A percentile compares a stretch with the other conserved stretches of the same genome.
These are phyloP conservation scores for Noccaea bulbosa DNA, from an alignment of 345 rosid genomes.

Conservation along the genomic window DNA sequence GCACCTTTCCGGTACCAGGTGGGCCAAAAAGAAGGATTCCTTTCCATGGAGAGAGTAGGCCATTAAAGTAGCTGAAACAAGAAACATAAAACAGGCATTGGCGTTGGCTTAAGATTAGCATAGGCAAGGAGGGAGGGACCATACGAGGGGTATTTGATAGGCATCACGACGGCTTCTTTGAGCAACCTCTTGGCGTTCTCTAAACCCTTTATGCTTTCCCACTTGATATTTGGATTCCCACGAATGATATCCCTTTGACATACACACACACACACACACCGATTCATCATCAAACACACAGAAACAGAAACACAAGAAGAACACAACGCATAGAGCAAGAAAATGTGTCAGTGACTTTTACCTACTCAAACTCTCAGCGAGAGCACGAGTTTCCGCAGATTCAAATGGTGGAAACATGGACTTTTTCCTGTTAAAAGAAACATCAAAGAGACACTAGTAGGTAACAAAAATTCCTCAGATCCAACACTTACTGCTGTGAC, in stretches of 20 bases:
- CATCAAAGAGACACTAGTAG: constrained; percentile 10
- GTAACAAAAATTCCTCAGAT: constrained; percentile 11
- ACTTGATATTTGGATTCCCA: constrained; percentile 89
- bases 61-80: constrained; percentile 80
- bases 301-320: constrained; percentile 14
- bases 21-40: constrained; percentile 99
- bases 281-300: neutral
- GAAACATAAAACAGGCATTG: neutral
- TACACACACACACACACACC: constrained; percentile 35
- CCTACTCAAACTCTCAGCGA: constrained; percentile 94
- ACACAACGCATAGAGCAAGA: neutral
- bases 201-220: constrained; percentile 94
- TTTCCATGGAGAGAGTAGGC: constrained; percentile 98
- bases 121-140: constrained; percentile 37
- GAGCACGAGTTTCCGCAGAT: constrained; percentile 77
- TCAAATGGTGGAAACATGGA: constrained; percentile 89
- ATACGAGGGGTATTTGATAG: constrained; percentile 96
- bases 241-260: constrained; percentile 83
- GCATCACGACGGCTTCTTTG: constrained; percentile 99
- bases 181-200: constrained; percentile 86
- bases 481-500: neutral
- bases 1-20: constrained; percentile 98
- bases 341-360: constrained; percentile 36
- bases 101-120: neutral
- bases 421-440: constrained; percentile 57